Evolutionary conservation across 768 basidiomycete genomes (phyloP).

Genomic region (Strobilomyces confusus): DNA sequence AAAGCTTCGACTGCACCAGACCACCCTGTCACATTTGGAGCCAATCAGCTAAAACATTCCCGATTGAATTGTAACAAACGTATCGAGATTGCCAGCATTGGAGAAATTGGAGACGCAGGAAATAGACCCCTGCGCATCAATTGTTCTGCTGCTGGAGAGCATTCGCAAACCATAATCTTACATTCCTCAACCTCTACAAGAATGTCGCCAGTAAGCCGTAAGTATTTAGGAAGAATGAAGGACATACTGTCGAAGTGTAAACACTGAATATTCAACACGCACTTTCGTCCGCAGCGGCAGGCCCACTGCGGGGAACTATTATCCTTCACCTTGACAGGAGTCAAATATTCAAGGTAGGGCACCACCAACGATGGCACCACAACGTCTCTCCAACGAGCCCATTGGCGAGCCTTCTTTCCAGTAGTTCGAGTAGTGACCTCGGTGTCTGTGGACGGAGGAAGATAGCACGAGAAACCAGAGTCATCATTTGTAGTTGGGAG

Average conservation of each 20-base stretch:
- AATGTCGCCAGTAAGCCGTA: no score
- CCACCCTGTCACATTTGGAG: neutral
- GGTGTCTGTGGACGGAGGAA: no score
- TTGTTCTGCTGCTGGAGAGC: neutral
- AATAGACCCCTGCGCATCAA: neutral
- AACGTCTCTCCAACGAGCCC: neutral
- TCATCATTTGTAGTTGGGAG: no score
- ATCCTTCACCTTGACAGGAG: neutral
- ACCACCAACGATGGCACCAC: neutral
- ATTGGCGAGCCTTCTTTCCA: neutral
- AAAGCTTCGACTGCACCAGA: no score
- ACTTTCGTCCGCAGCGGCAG: no score
- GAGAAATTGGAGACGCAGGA: neutral
- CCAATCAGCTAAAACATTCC: neutral
- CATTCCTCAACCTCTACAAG: neutral
- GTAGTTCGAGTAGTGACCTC: no score
- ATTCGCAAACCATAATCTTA: neutral
- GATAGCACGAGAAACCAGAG: no score
- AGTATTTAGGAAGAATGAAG: neutral
- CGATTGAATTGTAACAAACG: neutral
- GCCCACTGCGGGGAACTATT: no score
- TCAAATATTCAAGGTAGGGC: neutral
- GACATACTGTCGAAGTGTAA: neutral
- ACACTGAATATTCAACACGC: neutral
- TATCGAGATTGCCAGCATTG: neutral